These are phyloP conservation scores for Acephala macrosclerotiorum DNA, from an alignment of 2,329 filamentous ascomycete genomes.

Conservation along the genomic window DNA sequence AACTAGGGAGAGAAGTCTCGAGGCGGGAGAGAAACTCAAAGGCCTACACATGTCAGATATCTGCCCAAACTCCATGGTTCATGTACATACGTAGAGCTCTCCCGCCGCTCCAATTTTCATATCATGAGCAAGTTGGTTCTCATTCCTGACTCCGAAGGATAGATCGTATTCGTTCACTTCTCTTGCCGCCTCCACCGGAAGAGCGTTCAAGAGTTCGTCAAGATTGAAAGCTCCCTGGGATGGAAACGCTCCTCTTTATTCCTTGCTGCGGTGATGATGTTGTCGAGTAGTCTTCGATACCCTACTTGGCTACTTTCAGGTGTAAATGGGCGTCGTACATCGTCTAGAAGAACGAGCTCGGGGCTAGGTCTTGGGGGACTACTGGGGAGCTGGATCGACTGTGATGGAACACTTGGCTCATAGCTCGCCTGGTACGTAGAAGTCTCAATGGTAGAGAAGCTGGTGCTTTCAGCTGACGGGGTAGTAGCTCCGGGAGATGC, in stretches of 20 bases:
- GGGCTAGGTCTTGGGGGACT: background rate
- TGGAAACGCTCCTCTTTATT: conserved; percentile 5
- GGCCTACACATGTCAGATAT: conserved; percentile 43
- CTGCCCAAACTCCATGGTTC: conserved; percentile 11
- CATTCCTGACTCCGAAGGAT: conserved; percentile 27
- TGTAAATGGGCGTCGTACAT: background rate
- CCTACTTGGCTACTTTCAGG: background rate
- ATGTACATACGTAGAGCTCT: conserved; percentile 34
- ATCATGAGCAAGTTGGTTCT: conserved; percentile 29
- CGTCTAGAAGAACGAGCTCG: background rate
- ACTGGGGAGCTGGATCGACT: background rate
- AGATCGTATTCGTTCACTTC: conserved; percentile 16
- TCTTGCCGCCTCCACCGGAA: conserved; percentile 17
- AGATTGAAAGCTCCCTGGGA: background rate
- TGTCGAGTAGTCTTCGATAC: background rate
- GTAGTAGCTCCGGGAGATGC: background rate
- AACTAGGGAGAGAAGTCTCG: conserved; percentile 43
- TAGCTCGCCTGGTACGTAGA: background rate
- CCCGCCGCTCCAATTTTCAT: conserved; percentile 33
- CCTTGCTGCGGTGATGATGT: conserved; percentile 1
- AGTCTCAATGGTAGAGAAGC: background rate
- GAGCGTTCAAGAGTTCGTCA: conserved; percentile 13
- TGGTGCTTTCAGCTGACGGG: background rate
- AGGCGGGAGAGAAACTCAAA: conserved; percentile 46
- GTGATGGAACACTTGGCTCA: background rate